phyloP scores from a whole-genome alignment of 2,329 filamentous ascomycete genomes.

The Hymenoscyphus albidus region DNA sequence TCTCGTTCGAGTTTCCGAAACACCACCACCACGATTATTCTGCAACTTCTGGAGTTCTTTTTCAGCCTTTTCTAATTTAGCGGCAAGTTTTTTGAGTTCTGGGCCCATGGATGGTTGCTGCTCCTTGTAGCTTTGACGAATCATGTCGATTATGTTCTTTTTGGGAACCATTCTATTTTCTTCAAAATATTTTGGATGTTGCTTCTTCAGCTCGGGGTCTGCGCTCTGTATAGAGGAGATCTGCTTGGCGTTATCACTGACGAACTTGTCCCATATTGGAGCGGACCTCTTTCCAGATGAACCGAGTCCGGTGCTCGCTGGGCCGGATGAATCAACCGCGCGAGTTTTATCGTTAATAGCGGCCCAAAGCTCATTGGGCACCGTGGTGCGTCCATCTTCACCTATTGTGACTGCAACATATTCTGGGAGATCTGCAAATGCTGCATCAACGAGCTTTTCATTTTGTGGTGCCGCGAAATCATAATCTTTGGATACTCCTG shows the following conservation, averaged over 20 bases:
- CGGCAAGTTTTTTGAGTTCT: slow-evolving; percentile 20
- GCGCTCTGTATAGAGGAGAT: slow-evolving; percentile 11
- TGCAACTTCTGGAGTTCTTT: slow-evolving; percentile 18
- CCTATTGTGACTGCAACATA: slow-evolving; percentile 52
- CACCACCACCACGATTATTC: not conserved
- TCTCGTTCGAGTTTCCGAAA: slow-evolving; percentile 20
- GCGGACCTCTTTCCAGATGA: slow-evolving; percentile 15
- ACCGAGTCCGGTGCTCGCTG: slow-evolving; percentile 4
- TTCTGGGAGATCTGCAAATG: slow-evolving; percentile 39
- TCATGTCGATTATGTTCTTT: slow-evolving; percentile 74
- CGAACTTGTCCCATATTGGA: slow-evolving; percentile 18
- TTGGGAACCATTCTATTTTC: slow-evolving; percentile 23
- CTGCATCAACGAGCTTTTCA: slow-evolving; percentile 44
- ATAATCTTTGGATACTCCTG: no score
- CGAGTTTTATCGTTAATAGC: slow-evolving; percentile 56
- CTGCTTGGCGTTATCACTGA: slow-evolving; percentile 18
- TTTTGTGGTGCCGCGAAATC: slow-evolving; percentile 10
- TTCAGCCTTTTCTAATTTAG: slow-evolving; percentile 18
- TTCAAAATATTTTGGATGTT: slow-evolving; percentile 24
- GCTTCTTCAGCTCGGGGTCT: slow-evolving; percentile 18
- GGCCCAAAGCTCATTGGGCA: slow-evolving; percentile 62
- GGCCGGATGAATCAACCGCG: slow-evolving; percentile 29
- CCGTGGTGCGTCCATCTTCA: slow-evolving; percentile 48
- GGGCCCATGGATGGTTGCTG: slow-evolving; percentile 17
- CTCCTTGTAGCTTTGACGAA: slow-evolving; percentile 72